Base-by-base conservation (phyloP, 2,329 filamentous ascomycete species). In the Elsinoe fawcettii region DNA sequence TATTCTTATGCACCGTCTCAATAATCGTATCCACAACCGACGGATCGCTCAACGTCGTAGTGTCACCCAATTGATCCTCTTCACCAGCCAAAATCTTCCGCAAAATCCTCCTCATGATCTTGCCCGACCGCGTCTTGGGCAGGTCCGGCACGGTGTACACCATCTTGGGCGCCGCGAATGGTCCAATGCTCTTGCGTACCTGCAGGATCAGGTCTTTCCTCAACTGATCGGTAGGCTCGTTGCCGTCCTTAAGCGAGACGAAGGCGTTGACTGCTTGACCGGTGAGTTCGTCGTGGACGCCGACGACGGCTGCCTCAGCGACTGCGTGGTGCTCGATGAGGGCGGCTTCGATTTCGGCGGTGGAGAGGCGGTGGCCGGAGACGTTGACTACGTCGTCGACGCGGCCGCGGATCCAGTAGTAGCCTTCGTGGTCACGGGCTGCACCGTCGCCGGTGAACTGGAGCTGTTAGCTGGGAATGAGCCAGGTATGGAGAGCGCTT, bases 381-480 rank as follows among this genome's bases (percentile, higher is more conserved):
- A 99, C 93, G 74, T 99, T 99, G 72, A 99, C 92, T 43, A 99
- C 93, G 67, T 99, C 93, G 70, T 99, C 93, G 55, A 99, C 93
- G 73, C 93, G 90, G 63, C 93, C 93, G 61, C 93, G 89, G 71
- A 99, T 99, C 93, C 93, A 99, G 83, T 97, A 99, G 80, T 96
- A 99, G 58, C 93, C 93, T 67, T 99, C 93, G 74, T 96, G 88
- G 71, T 99, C 93, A 69, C 93, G 88, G 60, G 88, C 93, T 57
- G 93, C 93, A 69, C 93, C 93, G 70, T 99, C 93, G 59, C 89
- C 89, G 14, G 89, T 93, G 76, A 93, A 95, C 85, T 89, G 70
- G 65, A 56, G 58, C 16, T 30, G 43, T 37, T 20, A n/a, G 14
- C 46, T 30, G 18, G n/a, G 43, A 6, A 22, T 23, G 23, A 2